phyloP scores from a whole-genome alignment of 1,284 basidiomycete genomes.

The Microbotryomycetes sp. region DNA sequence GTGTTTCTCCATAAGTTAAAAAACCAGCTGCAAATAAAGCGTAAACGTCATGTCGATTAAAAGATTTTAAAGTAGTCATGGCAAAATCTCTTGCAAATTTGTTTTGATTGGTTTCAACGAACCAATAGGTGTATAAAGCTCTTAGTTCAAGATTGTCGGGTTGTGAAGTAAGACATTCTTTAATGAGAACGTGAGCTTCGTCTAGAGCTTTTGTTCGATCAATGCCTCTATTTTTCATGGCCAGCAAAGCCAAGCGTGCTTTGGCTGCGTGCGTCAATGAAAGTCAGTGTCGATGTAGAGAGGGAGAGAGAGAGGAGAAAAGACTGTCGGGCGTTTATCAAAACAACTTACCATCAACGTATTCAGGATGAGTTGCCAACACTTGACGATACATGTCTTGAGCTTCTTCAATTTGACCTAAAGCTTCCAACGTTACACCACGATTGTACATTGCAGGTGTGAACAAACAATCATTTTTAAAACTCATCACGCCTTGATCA shows the following conservation, averaged over 20 bases:
- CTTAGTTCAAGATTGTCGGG: slow-evolving; percentile 62
- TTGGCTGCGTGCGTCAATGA: slow-evolving; percentile 57
- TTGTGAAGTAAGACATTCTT: slow-evolving; percentile 71
- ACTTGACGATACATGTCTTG: slow-evolving; percentile 75
- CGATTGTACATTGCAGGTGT: slow-evolving; percentile 83
- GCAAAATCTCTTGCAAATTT: slow-evolving; percentile 79
- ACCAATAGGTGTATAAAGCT: slow-evolving; percentile 77
- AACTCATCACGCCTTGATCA: slow-evolving; percentile 43
- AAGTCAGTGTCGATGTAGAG: not conserved
- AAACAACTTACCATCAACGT: slow-evolving; percentile 69
- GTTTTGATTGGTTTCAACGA: slow-evolving; percentile 62
- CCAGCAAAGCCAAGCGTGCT: slow-evolving; percentile 75
- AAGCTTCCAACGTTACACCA: slow-evolving; percentile 77
- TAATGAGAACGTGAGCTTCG: slow-evolving; percentile 77
- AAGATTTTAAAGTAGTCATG: slow-evolving; percentile 70
- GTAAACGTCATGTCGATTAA: slow-evolving; percentile 79
- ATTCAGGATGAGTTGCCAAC: slow-evolving; percentile 78
- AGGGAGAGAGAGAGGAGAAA: not conserved
- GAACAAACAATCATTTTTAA: slow-evolving; percentile 54
- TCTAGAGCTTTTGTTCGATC: slow-evolving; percentile 55
- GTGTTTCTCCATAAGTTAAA: slow-evolving; percentile 72
- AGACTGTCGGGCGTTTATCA: not conserved
- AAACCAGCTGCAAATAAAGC: slow-evolving; percentile 80
- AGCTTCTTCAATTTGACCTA: slow-evolving; percentile 62
- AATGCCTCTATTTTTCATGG: slow-evolving; percentile 45